A percentile compares a stretch with the other conserved stretches of the same genome.
These are phyloP conservation scores for Chaetomidium leptoderma DNA, from an alignment of 495 filamentous ascomycete species.

Conservation along the genomic window DNA sequence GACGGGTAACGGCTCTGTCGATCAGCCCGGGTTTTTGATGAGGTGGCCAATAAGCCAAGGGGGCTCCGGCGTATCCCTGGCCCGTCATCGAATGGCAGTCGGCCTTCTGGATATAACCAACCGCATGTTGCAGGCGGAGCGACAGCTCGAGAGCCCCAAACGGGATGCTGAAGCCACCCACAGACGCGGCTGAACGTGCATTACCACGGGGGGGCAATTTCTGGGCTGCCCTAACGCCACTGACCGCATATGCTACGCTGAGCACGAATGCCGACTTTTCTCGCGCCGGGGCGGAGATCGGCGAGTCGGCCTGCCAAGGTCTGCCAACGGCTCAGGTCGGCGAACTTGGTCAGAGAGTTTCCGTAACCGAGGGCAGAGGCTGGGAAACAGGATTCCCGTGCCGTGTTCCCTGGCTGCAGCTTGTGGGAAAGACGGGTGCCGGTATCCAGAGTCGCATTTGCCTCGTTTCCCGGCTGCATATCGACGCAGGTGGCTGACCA, in stretches of 20 bases:
- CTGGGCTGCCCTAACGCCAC: conserved; percentile 2
- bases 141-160: background rate
- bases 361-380: background rate
- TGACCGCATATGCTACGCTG: conserved; percentile 17
- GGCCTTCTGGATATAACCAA: background rate
- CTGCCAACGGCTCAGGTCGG: background rate
- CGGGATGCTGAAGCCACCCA: conserved; percentile 3
- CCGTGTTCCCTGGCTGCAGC: background rate
- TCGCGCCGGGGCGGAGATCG: too few species aligned
- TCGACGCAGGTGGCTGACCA: conserved; percentile 1
- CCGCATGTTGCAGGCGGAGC: conserved; percentile 14
- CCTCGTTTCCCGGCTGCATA: background rate
- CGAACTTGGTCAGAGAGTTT: background rate
- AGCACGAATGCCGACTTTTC: conserved; percentile 9
- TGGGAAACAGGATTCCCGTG: background rate
- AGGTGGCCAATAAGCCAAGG: background rate
- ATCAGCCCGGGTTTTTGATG: background rate
- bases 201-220: background rate
- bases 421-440: background rate
- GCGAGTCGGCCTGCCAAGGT: background rate
- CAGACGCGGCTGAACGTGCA: conserved; percentile 10
- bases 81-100: conserved; percentile 3
- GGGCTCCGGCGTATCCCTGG: background rate
- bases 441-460: background rate
- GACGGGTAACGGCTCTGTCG: conserved; percentile 2